Percentiles rank a stretch among this genome's conserved stretches.
Evolutionary conservation across 805 yeast genomes (phyloP).

Genomic region (Danielia oregonensis): DNA sequence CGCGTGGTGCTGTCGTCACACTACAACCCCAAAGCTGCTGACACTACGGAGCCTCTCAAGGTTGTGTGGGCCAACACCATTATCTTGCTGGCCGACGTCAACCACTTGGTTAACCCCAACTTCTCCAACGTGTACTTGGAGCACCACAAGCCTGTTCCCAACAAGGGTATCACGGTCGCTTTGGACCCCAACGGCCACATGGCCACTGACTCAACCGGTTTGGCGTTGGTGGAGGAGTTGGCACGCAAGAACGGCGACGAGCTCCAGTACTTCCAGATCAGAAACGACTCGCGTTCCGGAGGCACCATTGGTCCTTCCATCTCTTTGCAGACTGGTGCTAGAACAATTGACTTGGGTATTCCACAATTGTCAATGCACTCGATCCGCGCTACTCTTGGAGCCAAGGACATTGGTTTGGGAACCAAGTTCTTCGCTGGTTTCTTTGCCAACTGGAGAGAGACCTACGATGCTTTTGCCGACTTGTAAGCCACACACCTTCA

Average conservation of each 20-base stretch:
- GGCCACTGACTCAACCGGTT: slow-evolving; percentile 77
- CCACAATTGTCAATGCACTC: slow-evolving; percentile 86
- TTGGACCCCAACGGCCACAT: slow-evolving; percentile 78
- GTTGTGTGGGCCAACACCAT: slow-evolving; percentile 69
- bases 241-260: slow-evolving; percentile 62
- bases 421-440: slow-evolving; percentile 69
- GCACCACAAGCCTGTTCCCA: slow-evolving; percentile 76
- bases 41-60: slow-evolving; percentile 26
- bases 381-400: slow-evolving; percentile 76
- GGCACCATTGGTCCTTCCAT: slow-evolving; percentile 83
- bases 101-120: slow-evolving; percentile 79
- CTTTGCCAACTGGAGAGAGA: slow-evolving; percentile 61
- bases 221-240: slow-evolving; percentile 65
- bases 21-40: slow-evolving; percentile 14
- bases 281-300: slow-evolving; percentile 82
- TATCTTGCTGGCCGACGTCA: slow-evolving; percentile 80
- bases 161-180: slow-evolving; percentile 67
- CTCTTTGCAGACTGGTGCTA: slow-evolving; percentile 62
- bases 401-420: slow-evolving; percentile 73
- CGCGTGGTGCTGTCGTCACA: slow-evolving; percentile 43
- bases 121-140: slow-evolving; percentile 66
- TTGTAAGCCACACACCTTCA: slow-evolving; percentile 29
- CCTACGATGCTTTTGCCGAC: slow-evolving; percentile 50
- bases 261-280: slow-evolving; percentile 79
- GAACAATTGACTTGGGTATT: slow-evolving; percentile 78